These are phyloP conservation scores for Kluyveromyces lactis DNA, from an alignment of 805 yeast genomes.

Conservation along the genomic window DNA sequence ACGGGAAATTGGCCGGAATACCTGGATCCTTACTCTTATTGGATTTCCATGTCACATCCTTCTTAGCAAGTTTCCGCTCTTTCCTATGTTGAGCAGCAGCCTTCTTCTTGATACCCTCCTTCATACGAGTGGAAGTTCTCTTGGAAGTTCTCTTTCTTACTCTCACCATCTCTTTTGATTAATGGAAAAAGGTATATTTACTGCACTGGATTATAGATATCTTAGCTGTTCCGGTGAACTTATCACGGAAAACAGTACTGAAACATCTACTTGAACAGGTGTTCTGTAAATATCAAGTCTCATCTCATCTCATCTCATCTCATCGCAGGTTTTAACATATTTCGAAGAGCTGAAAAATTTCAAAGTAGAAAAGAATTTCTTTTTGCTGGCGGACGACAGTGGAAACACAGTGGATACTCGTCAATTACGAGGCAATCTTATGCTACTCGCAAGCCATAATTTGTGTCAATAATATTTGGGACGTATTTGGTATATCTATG, in stretches of 20 bases:
- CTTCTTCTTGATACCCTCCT: constrained; percentile 94
- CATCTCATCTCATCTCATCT: constrained; percentile 19
- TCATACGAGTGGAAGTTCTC: constrained; percentile 85
- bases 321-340: too few species aligned
- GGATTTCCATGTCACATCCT: constrained; percentile 90
- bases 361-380: neutral
- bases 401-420: too few species aligned
- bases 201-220: too few species aligned
- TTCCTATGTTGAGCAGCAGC: constrained; percentile 88
- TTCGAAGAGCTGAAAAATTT: constrained; percentile 1
- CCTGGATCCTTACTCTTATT: constrained; percentile 82
- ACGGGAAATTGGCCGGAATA: constrained; percentile 91
- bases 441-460: too few species aligned
- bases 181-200: too few species aligned
- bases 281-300: constrained; percentile 4
- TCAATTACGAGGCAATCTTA: too few species aligned
- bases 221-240: too few species aligned
- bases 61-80: constrained; percentile 72
- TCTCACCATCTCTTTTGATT: constrained; percentile 35
- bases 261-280: neutral
- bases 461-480: too few species aligned
- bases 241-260: too few species aligned
- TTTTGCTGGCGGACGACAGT: too few species aligned
- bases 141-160: constrained; percentile 66
- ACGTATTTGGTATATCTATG: too few species aligned